A percentile compares a stretch with the other conserved stretches of the same genome.
Evolutionary conservation across 2,329 filamentous ascomycete genomes (phyloP).

Genomic region (Alternaria burnsii): DNA sequence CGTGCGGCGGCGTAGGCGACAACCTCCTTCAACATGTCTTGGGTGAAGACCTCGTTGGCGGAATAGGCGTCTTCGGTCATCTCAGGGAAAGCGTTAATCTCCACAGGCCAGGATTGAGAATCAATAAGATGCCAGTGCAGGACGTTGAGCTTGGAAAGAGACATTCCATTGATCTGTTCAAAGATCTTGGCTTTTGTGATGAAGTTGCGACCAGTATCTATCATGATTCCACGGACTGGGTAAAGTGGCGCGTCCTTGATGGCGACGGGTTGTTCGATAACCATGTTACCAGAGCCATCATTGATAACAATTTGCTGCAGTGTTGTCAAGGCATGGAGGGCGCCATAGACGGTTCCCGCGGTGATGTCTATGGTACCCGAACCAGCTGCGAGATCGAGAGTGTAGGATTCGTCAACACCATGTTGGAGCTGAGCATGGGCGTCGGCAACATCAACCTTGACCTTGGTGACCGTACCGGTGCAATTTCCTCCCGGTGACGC

Average conservation of each 20-base stretch:
- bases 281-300: slow-evolving; percentile 54
- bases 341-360: slow-evolving; percentile 63
- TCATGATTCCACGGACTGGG: slow-evolving; percentile 64
- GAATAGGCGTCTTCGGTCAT: slow-evolving; percentile 66
- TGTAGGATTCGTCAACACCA: slow-evolving; percentile 67
- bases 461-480: slow-evolving; percentile 49
- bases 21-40: slow-evolving; percentile 54
- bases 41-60: slow-evolving; percentile 56
- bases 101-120: slow-evolving; percentile 64
- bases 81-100: slow-evolving; percentile 60
- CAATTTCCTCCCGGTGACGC: slow-evolving; percentile 28
- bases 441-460: slow-evolving; percentile 59
- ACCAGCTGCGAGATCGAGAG: slow-evolving; percentile 53
- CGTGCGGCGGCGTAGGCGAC: slow-evolving; percentile 62
- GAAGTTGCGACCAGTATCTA: slow-evolving; percentile 65
- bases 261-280: slow-evolving; percentile 63
- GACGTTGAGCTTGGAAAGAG: slow-evolving; percentile 65
- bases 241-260: slow-evolving; percentile 62
- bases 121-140: slow-evolving; percentile 67
- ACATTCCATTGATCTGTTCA: slow-evolving; percentile 65
- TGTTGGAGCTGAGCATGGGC: slow-evolving; percentile 60
- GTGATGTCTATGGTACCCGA: slow-evolving; percentile 57
- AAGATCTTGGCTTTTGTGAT: slow-evolving; percentile 60
- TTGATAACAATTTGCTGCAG: slow-evolving; percentile 65
- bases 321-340: slow-evolving; percentile 65